A percentile compares a stretch with the other conserved stretches of the same genome.
phyloP scores from a whole-genome alignment of 371 early-diverging fungal genomes.

The Phascolomyces articulosus region DNA sequence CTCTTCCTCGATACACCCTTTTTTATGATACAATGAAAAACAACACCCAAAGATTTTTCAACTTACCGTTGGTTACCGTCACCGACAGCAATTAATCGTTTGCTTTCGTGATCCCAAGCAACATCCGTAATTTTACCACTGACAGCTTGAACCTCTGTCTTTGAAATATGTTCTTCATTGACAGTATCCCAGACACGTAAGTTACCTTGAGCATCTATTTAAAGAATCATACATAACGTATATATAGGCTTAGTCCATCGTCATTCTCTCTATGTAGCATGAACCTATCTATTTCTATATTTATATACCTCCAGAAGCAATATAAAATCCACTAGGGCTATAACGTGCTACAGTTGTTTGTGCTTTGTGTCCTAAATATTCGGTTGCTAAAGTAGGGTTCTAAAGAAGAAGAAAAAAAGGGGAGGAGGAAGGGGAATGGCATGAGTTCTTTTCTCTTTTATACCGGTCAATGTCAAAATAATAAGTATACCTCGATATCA shows the following conservation, averaged over 20 bases:
- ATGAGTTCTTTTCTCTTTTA: too few relatives aligned
- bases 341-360: slow-evolving; percentile 87
- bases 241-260: too few relatives aligned
- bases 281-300: too few relatives aligned
- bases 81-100: slow-evolving; percentile 94
- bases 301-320: slow-evolving; percentile 87
- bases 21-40: too few relatives aligned
- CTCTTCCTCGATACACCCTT: too few relatives aligned
- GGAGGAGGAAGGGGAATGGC: too few relatives aligned
- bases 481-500: slow-evolving; percentile 67
- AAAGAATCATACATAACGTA: too few relatives aligned
- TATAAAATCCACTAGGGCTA: slow-evolving; percentile 93
- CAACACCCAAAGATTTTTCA: too few relatives aligned
- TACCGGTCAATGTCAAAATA: too few relatives aligned
- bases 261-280: too few relatives aligned
- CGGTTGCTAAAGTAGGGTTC: slow-evolving; percentile 82
- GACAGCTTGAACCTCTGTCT: slow-evolving; percentile 76
- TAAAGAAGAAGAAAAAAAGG: slow-evolving; percentile 21
- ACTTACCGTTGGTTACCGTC: slow-evolving; percentile 85
- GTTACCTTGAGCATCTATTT: slow-evolving; percentile 81
- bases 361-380: slow-evolving; percentile 84
- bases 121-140: slow-evolving; percentile 86
- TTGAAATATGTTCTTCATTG: slow-evolving; percentile 84
- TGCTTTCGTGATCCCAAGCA: slow-evolving; percentile 94
- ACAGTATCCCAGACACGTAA: slow-evolving; percentile 94